A percentile compares a stretch with the other conserved stretches of the same genome.
phyloP scores from a whole-genome alignment of 202 grass and related monocot genomes.

The Thinopyrum obtusiflorum region DNA sequence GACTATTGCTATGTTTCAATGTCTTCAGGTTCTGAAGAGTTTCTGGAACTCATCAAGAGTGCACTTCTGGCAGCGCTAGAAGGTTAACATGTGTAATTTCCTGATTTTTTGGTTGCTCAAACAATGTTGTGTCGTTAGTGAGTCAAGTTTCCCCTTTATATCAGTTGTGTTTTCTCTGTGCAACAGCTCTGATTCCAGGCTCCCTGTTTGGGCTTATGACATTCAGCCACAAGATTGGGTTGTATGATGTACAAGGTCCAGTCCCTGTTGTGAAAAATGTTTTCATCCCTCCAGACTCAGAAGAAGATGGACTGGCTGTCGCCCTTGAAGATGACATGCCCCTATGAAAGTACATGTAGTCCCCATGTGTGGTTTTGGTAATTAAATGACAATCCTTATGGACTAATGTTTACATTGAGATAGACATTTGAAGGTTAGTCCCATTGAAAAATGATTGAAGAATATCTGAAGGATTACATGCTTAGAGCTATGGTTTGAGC shows the following conservation, averaged over 20 bases:
- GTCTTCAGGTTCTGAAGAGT: slow-evolving; percentile 87
- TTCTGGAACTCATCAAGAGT: slow-evolving; percentile 87
- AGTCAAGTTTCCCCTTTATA: background rate
- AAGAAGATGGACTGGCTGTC: slow-evolving; percentile 53
- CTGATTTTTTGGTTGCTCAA: background rate
- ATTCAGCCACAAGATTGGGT: slow-evolving; percentile 94
- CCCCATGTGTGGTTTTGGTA: too few species aligned
- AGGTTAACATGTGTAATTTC: slow-evolving; percentile 47
- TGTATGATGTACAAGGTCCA: slow-evolving; percentile 94
- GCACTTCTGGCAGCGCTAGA: slow-evolving; percentile 84
- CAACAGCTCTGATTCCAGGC: slow-evolving; percentile 81
- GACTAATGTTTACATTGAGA: too few species aligned
- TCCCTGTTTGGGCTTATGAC: slow-evolving; percentile 90
- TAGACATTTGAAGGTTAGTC: too few species aligned
- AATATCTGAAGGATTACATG: too few species aligned
- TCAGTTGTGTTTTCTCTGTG: slow-evolving; percentile 25
- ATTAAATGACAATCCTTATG: too few species aligned
- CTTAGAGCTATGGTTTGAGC: too few species aligned
- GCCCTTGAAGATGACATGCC: slow-evolving; percentile 91
- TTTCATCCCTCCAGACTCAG: slow-evolving; percentile 66
- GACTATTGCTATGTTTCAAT: background rate
- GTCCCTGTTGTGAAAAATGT: slow-evolving; percentile 88
- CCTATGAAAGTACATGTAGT: too few species aligned
- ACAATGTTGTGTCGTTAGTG: background rate
- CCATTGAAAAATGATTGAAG: too few species aligned